A percentile compares a stretch with the other conserved stretches of the same genome.
These are phyloP conservation scores for Diddensiella caesifluorescens DNA, from an alignment of 805 yeast genomes.

Conservation along the genomic window DNA sequence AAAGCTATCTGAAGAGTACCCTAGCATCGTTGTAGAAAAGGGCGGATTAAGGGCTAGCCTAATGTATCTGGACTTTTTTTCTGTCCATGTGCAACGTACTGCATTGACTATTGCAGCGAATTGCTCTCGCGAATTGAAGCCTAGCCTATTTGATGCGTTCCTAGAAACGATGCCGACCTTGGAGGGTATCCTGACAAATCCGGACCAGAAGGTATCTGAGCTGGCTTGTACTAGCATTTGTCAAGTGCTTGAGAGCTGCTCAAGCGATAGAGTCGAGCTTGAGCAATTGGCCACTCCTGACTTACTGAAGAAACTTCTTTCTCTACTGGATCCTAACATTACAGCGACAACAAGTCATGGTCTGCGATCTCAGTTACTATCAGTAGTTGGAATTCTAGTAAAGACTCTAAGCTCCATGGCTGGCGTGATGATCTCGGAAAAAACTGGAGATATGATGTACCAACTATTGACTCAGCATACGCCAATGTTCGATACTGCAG, in stretches of 20 bases:
- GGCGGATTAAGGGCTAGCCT: constrained; percentile 64
- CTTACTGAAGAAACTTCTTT: constrained; percentile 17
- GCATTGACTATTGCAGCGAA: constrained; percentile 47
- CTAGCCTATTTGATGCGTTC: constrained; percentile 10
- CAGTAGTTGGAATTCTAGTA: constrained; percentile 37
- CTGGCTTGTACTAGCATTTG: constrained; percentile 62
- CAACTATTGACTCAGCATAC: constrained; percentile 49
- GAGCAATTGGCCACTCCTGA: constrained; percentile 37
- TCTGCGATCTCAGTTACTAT: constrained; percentile 10
- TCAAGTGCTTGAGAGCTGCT: constrained; percentile 48
- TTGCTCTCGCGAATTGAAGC: constrained; percentile 10
- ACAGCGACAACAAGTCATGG: constrained; percentile 10
- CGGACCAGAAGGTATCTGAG: constrained; percentile 58
- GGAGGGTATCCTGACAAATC: constrained; percentile 44
- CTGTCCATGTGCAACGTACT: constrained; percentile 82
- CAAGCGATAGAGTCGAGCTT: constrained; percentile 38
- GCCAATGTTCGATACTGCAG: constrained; percentile 23
- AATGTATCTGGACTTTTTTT: constrained; percentile 78
- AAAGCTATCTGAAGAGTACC: constrained; percentile 31
- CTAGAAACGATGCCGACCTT: constrained; percentile 55
- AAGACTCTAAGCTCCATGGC: constrained; percentile 41
- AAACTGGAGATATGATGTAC: constrained; percentile 44
- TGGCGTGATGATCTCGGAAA: constrained; percentile 37
- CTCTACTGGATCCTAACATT: constrained; percentile 19
- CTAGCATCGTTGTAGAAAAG: constrained; percentile 38